A percentile compares a stretch with the other conserved stretches of the same genome.
phyloP scores from a whole-genome alignment of 176 grass and related monocot genomes.

The Carex parvula region DNA sequence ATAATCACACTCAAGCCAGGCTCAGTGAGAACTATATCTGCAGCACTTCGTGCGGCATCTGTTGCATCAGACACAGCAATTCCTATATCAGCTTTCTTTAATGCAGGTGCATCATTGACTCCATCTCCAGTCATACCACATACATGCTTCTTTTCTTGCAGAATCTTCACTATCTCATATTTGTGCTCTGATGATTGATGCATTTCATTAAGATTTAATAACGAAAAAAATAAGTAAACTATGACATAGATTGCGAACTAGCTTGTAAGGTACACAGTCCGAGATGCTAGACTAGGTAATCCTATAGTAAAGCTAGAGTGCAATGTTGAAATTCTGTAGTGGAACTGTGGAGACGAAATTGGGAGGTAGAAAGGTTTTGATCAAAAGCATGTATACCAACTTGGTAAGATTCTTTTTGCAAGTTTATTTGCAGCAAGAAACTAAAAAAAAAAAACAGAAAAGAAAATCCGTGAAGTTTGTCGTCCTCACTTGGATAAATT shows the following conservation, averaged over 20 bases:
- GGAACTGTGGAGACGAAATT: neutral
- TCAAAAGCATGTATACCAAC: neutral
- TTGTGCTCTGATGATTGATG: slow-evolving; percentile 51
- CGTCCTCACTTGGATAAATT: neutral
- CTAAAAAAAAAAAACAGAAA: neutral
- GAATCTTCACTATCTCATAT: slow-evolving; percentile 79
- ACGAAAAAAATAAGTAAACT: neutral
- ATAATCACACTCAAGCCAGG: slow-evolving; percentile 74
- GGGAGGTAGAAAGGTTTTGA: neutral
- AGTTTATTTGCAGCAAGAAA: neutral
- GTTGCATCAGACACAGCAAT: slow-evolving; percentile 79
- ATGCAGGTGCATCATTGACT: slow-evolving; percentile 68
- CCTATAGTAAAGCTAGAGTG: neutral
- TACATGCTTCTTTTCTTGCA: slow-evolving; percentile 53
- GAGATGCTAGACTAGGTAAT: neutral
- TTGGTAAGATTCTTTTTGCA: neutral
- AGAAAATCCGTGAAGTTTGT: neutral
- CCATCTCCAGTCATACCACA: slow-evolving; percentile 78
- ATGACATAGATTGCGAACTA: neutral
- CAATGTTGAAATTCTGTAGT: neutral
- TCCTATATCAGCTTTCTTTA: slow-evolving; percentile 80
- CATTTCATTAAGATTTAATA: neutral
- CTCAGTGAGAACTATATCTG: slow-evolving; percentile 86
- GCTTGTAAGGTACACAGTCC: neutral
- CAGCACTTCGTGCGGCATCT: slow-evolving; percentile 70